phyloP scores from a whole-genome alignment of 345 rosid species.

The Salix brachista region DNA sequence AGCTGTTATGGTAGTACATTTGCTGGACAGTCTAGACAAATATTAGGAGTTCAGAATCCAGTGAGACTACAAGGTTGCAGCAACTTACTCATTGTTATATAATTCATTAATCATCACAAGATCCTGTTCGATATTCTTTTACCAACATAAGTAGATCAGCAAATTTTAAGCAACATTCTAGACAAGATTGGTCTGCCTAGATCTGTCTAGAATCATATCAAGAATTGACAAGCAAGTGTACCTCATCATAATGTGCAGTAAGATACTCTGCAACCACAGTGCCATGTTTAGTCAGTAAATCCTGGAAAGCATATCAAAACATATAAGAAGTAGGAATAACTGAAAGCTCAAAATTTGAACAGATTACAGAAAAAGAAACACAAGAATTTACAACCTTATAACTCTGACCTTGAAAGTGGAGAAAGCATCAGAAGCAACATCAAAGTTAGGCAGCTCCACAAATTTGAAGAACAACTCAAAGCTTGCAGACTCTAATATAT shows the following conservation, averaged over 20 bases:
- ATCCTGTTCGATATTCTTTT: background rate
- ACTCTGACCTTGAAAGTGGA: slow-evolving; percentile 86
- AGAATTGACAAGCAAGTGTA: slow-evolving; percentile 24
- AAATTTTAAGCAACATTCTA: slow-evolving; percentile 6
- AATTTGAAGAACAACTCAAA: slow-evolving; percentile 92
- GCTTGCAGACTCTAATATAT: slow-evolving; percentile 87
- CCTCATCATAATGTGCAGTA: slow-evolving; percentile 82
- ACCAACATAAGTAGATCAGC: background rate
- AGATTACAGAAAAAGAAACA: slow-evolving; percentile 8
- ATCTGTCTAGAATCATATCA: background rate
- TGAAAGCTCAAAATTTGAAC: slow-evolving; percentile 8
- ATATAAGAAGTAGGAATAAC: slow-evolving; percentile 9
- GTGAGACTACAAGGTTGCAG: background rate
- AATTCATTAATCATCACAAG: background rate
- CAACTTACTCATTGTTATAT: background rate
- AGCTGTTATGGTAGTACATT: background rate
- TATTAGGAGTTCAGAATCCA: background rate
- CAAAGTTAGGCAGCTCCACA: slow-evolving; percentile 90
- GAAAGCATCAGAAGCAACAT: slow-evolving; percentile 96
- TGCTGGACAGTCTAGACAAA: background rate
- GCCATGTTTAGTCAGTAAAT: slow-evolving; percentile 83
- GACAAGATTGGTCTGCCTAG: background rate
- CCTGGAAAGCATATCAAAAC: slow-evolving; percentile 44
- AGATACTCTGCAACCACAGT: slow-evolving; percentile 72
- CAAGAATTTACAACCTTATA: slow-evolving; percentile 12